A percentile compares a stretch with the other conserved stretches of the same genome.
Conservation (phyloP, 2,329 filamentous ascomycete genomes). For the Aspergillus persii region DNA sequence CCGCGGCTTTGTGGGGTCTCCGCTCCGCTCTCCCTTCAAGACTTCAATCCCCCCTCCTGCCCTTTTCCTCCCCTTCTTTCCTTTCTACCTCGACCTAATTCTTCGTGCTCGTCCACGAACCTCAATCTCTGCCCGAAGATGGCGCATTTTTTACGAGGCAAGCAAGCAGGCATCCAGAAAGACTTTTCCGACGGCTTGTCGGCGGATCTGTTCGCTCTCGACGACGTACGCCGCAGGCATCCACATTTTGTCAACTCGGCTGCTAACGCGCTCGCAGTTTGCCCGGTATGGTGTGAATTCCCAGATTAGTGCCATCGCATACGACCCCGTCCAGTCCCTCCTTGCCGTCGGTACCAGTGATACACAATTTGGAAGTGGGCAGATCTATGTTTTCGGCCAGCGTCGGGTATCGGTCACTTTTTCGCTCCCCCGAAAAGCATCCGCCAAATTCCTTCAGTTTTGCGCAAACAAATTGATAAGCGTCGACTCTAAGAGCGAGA, state of each 20-base stretch:
- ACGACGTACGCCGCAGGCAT: constrained; percentile 61
- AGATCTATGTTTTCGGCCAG: constrained; percentile 87
- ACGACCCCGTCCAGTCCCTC: constrained; percentile 90
- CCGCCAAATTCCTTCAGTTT: constrained; percentile 77
- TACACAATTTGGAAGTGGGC: constrained; percentile 78
- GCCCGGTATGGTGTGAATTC: constrained; percentile 79
- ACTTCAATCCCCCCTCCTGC: constrained; percentile 18
- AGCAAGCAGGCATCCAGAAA: constrained; percentile 88
- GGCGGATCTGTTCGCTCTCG: constrained; percentile 74
- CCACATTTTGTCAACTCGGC: constrained; percentile 12
- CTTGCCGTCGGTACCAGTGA: constrained; percentile 88
- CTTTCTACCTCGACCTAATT: constrained; percentile 8
- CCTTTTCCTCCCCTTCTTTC: constrained; percentile 15
- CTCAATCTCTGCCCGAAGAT: constrained; percentile 48
- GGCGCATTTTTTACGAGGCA: constrained; percentile 84
- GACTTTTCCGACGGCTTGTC: constrained; percentile 82
- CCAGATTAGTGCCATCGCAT: constrained; percentile 73
- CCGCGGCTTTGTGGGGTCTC: constrained; percentile 14
- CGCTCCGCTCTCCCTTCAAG: constrained; percentile 14
- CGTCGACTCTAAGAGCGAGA: constrained; percentile 80
- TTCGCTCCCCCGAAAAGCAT: constrained; percentile 67
- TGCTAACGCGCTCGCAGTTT: constrained; percentile 42
- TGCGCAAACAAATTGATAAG: constrained; percentile 81
- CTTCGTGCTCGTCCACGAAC: constrained; percentile 7
- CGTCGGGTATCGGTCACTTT: constrained; percentile 75